phyloP scores from a whole-genome alignment of 768 basidiomycete genomes.

The Leccinum disarticulatum region DNA sequence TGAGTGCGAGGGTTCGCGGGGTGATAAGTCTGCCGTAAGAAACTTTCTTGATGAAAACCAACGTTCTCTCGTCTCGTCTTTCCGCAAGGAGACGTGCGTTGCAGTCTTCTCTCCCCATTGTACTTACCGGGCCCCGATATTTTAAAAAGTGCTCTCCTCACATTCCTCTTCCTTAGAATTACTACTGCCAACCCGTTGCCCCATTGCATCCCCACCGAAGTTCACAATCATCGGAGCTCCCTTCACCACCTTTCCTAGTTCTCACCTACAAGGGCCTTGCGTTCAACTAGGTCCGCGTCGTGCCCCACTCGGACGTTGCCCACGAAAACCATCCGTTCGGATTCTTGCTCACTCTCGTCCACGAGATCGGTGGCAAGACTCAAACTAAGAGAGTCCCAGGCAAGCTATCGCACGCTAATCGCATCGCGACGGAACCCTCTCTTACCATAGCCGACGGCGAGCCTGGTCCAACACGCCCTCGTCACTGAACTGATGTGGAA shows the following conservation, averaged over 20 bases:
- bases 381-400: constrained; percentile 29
- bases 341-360: constrained; percentile 32
- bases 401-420: constrained; percentile 23
- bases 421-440: constrained; percentile 25
- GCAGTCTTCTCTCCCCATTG: too few species aligned
- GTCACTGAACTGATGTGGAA: too few species aligned
- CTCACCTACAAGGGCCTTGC: constrained; percentile 28
- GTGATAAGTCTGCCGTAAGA: too few species aligned
- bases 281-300: constrained; percentile 26
- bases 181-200: too few species aligned
- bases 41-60: too few species aligned
- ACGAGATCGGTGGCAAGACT: constrained; percentile 21
- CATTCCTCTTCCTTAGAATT: too few species aligned
- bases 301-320: constrained; percentile 31
- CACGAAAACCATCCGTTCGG: constrained; percentile 31
- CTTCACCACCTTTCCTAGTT: constrained; percentile 32
- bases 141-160: too few species aligned
- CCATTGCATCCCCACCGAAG: constrained; percentile 14
- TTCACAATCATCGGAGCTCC: constrained; percentile 34
- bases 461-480: too few species aligned
- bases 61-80: too few species aligned
- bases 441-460: constrained; percentile 13
- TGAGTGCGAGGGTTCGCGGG: too few species aligned
- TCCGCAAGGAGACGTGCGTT: too few species aligned
- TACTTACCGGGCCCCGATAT: too few species aligned